phyloP scores from a whole-genome alignment of 805 yeast species.

The Candida hungchunana region DNA sequence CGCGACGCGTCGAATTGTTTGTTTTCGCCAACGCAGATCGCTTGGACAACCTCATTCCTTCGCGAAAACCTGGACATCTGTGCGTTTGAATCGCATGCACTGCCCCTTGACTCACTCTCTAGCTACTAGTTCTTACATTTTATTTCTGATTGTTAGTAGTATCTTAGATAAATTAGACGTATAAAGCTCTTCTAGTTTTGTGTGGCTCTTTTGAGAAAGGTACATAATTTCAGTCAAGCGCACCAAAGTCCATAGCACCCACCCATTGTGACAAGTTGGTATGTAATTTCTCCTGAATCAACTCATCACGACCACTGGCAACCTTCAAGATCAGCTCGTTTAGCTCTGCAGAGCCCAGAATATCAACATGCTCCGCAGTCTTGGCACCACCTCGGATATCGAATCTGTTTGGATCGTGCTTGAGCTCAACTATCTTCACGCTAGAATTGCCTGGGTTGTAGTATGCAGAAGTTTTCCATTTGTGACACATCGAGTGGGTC shows the following conservation, averaged over 20 bases:
- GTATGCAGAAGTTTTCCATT: conserved; percentile 70
- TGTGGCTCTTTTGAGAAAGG: too few relatives aligned
- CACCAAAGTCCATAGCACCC: conserved; percentile 20
- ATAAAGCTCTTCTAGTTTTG: too few relatives aligned
- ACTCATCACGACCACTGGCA: conserved; percentile 75
- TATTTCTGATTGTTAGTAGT: too few relatives aligned
- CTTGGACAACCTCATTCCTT: too few relatives aligned
- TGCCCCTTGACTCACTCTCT: too few relatives aligned
- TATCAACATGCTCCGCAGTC: conserved; percentile 97
- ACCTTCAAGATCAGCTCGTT: conserved; percentile 81
- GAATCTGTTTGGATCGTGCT: conserved; percentile 88
- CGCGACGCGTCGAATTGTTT: conserved; percentile 5
- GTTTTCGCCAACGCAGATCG: too few relatives aligned
- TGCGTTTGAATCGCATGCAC: too few relatives aligned
- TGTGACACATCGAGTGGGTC: conserved; percentile 87
- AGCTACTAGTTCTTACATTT: too few relatives aligned
- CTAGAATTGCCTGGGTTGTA: conserved; percentile 74
- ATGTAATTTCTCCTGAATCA: conserved; percentile 53
- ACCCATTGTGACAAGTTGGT: conserved; percentile 66
- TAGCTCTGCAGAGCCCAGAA: conserved; percentile 86
- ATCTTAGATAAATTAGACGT: too few relatives aligned
- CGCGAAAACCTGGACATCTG: too few relatives aligned
- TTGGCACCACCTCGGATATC: conserved; percentile 97
- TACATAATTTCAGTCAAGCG: conserved; percentile 6
- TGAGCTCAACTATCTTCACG: conserved; percentile 84